Evolutionary conservation across 371 early-diverging fungal genomes (phyloP), one percentile per base, ranked within the genome.

Genomic region (Apophysomyces ossiformis): DNA sequence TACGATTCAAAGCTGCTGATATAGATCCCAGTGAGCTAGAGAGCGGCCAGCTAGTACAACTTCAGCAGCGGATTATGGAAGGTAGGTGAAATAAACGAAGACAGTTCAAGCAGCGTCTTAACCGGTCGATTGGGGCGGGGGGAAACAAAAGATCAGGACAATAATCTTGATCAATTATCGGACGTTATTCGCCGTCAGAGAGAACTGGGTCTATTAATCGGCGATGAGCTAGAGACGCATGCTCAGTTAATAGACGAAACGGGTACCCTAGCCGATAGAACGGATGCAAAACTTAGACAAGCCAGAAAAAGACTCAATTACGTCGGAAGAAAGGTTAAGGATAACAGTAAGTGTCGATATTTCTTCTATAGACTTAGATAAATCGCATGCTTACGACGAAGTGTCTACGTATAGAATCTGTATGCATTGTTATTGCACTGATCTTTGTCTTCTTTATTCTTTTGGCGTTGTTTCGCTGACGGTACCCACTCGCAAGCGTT

Each of bases 191-290:
- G 81, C n/a, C 87, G 93, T 58, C 93, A 94, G 66, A 83, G 87
- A 69, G 88, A 90, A 57, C 70, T 94, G 6, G 94, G 94, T 0
- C 36, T 91, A 36, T 65, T 87, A 72, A 94, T 94, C 65, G 86
- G 85, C 18, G 91, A 92, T 43, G 94, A 94, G 67, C 72, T 94
- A 63, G 90, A 92, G 38, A 70, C 81, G 12, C 94, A 94, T 69
- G 83, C 88, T 21, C 87, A 88, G n/a, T 61, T 93, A 61, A 78
- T 94, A 73, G 90, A 91, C 41, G 90, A 92, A 16, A 91, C 92
- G 1, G 91, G 89, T 21, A 78, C 69, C 11, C 77, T 85, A 60
- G 88, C 91, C 4, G 92, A 92, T 70, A 68, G 73, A 0, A 90
- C 92, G 6, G 85, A 80, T 45, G 70, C 72, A 35, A 70, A 88